Percentiles rank a stretch among this genome's conserved stretches.
phyloP scores from a whole-genome alignment of 306 rosid genomes.

The Gastrolobium bilobum region DNA sequence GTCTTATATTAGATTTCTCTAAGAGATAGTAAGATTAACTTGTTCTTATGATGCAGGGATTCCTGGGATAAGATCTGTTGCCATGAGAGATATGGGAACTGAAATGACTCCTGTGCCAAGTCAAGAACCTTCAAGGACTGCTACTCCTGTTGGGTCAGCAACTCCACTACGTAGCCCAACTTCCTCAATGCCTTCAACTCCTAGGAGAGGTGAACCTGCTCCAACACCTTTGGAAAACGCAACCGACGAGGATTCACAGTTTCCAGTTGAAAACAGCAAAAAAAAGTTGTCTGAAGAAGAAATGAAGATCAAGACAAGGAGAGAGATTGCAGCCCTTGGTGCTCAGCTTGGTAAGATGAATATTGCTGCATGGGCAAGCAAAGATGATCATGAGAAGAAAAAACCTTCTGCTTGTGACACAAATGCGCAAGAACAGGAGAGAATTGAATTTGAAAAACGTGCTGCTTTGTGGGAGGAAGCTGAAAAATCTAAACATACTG shows the following conservation, averaged over 20 bases:
- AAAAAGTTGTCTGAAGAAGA: slow-evolving; percentile 84
- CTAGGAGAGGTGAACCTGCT: slow-evolving; percentile 79
- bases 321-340: slow-evolving; percentile 94
- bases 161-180: slow-evolving; percentile 86
- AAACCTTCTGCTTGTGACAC: slow-evolving; percentile 48
- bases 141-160: slow-evolving; percentile 87
- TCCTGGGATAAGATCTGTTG: slow-evolving; percentile 84
- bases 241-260: slow-evolving; percentile 50
- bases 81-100: slow-evolving; percentile 99
- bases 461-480: slow-evolving; percentile 93
- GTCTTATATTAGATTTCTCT: too few species aligned
- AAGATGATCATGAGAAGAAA: slow-evolving; percentile 69
- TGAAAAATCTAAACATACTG: slow-evolving; percentile 82
- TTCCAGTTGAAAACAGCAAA: slow-evolving; percentile 47
- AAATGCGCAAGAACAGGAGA: slow-evolving; percentile 58
- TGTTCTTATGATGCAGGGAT: slow-evolving; percentile 62
- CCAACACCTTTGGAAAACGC: slow-evolving; percentile 67
- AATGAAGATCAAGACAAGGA: slow-evolving; percentile 83
- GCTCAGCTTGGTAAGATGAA: slow-evolving; percentile 91
- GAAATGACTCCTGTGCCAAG: slow-evolving; percentile 97
- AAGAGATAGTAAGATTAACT: not conserved
- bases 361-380: slow-evolving; percentile 96
- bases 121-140: slow-evolving; percentile 92
- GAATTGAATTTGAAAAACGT: slow-evolving; percentile 76
- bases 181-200: slow-evolving; percentile 90